Percentiles rank a stretch among this genome's conserved stretches.
Conservation (phyloP, 2,329 filamentous ascomycete genomes). For the Fusarium floridanum region DNA sequence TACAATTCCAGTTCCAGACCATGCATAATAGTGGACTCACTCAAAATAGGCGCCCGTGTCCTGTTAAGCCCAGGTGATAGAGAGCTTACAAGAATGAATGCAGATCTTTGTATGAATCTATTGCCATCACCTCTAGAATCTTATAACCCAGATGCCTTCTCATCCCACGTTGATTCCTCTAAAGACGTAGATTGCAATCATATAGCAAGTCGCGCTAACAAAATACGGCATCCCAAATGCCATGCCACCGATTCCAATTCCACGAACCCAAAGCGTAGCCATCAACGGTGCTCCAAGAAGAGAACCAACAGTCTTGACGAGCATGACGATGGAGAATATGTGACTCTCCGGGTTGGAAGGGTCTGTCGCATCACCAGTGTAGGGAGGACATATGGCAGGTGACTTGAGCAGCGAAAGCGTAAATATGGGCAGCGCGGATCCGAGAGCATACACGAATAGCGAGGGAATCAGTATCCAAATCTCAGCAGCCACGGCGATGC, state of each 20-base stretch:
- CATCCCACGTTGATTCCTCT: constrained; percentile 13
- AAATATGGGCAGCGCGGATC: constrained; percentile 63
- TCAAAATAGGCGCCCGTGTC: neutral
- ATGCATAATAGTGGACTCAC: neutral
- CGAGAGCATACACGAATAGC: constrained; percentile 61
- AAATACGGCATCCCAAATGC: constrained; percentile 46
- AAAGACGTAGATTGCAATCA: constrained; percentile 36
- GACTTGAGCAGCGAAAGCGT: constrained; percentile 63
- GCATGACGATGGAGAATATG: constrained; percentile 65
- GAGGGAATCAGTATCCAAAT: constrained; percentile 59
- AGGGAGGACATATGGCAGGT: constrained; percentile 48
- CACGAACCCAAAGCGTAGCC: constrained; percentile 61
- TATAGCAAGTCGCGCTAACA: constrained; percentile 40
- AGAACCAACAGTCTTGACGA: constrained; percentile 62
- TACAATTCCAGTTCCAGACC: neutral
- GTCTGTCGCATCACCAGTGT: neutral
- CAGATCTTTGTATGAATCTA: rapidly evolving
- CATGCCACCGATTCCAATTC: constrained; percentile 53
- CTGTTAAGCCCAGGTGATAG: neutral
- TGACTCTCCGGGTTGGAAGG: constrained; percentile 52
- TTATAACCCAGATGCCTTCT: neutral
- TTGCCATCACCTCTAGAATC: neutral
- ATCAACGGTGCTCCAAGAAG: constrained; percentile 62
- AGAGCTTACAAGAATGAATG: neutral
- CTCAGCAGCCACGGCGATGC: constrained; percentile 55